Base-by-base conservation (phyloP, 768 basidiomycete species). In the Suillus cothurnatus region DNA sequence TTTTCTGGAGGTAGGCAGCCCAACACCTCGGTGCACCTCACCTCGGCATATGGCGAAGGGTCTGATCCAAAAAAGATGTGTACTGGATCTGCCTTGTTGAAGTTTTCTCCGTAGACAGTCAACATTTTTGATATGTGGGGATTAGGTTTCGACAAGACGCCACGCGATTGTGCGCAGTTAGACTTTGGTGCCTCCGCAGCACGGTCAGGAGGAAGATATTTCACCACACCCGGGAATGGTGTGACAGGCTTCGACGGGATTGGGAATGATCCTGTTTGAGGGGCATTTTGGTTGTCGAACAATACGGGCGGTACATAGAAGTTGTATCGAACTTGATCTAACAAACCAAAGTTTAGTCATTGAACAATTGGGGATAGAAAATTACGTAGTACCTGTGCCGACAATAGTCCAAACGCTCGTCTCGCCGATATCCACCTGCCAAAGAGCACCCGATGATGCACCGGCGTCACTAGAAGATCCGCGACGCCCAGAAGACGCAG, bases 341-440 rank as follows among this genome's bases (percentile, higher is more conserved):
- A 64, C 66, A 64, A 59, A 59, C 12, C 38, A 7, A 43, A 26
- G 61, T 63, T 65, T 64, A 63, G 70, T 61, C 53, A 66, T 52
- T 32, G 60, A 64, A 62, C 41, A 57, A 59, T 55, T 41, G 49
- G 28, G 59, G 53, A 59, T 62, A 43, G 57, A 53, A 39, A 6
- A 56, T 66, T 65, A 34, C 67, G 58, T 67, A 83, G 77, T 76
- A 94, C 93, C 93, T 67, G 92, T 94, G 70, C 94, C 93, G 66
- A 95, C 93, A 69, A 95, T 93, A 4, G 94, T 95, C 94, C 94
- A 96, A 28, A 95, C 92, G 73, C 93, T 94, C 36, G 93, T 94
- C 81, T 95, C 94, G 67, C 94, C 94, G 64, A 94, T 94, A 75
- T 95, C 94, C 62, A 95, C 90, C 73, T 90, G 90, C 93, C 92